phyloP scores from a whole-genome alignment of 73 alveolate genomes.

The Blepharisma stoltei region DNA sequence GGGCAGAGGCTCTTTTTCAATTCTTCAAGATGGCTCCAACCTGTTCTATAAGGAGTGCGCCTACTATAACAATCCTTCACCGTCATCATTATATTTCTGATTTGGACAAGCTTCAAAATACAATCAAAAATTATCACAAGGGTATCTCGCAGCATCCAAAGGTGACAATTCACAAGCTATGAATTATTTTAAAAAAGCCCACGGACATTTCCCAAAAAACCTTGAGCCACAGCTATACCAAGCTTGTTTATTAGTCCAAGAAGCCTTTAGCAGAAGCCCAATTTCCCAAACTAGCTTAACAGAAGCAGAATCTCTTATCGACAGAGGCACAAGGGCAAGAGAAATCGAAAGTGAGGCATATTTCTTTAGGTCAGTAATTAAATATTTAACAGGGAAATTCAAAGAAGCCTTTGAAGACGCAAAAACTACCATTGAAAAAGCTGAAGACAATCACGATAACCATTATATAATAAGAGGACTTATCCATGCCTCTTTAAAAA shows the following conservation, averaged over 20 bases:
- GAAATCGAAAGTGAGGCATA: slow-evolving; percentile 21
- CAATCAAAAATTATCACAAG: slow-evolving; percentile 34
- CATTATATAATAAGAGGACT: slow-evolving; percentile 42
- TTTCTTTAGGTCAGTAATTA: slow-evolving; percentile 32
- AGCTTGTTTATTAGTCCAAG: slow-evolving; percentile 34
- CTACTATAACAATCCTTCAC: no score
- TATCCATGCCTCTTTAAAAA: slow-evolving; percentile 28
- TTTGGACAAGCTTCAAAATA: slow-evolving; percentile 19
- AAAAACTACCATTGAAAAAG: slow-evolving; percentile 39
- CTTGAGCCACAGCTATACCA: slow-evolving; percentile 10
- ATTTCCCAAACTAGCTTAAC: background rate
- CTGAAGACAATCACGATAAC: slow-evolving; percentile 45
- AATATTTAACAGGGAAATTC: slow-evolving; percentile 19
- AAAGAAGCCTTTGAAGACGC: slow-evolving; percentile 33
- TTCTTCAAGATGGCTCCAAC: no score
- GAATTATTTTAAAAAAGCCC: slow-evolving; percentile 16
- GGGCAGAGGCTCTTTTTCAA: no score
- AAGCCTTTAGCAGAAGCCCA: slow-evolving; percentile 6
- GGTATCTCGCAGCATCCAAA: slow-evolving; percentile 8
- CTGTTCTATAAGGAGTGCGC: no score
- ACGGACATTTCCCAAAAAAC: slow-evolving; percentile 33
- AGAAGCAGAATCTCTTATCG: background rate
- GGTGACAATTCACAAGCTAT: background rate
- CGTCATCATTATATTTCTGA: no score
- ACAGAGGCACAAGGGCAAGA: background rate